These are phyloP conservation scores for Colletotrichum tropicicola DNA, from an alignment of 2,329 filamentous ascomycete genomes.

Conservation along the genomic window DNA sequence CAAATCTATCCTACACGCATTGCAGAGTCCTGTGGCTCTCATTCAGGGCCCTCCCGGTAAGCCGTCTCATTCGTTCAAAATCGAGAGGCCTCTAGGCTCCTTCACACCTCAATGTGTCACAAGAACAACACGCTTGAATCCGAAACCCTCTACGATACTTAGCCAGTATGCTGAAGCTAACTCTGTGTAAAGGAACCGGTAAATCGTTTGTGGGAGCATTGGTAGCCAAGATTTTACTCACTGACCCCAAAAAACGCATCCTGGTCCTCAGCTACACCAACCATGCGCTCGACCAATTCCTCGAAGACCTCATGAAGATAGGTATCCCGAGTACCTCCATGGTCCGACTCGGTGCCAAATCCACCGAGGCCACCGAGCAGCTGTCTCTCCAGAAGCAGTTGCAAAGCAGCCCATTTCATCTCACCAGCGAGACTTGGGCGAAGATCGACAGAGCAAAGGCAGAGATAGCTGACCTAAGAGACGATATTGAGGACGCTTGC, in stretches of 20 bases:
- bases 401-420: slow-evolving; percentile 37
- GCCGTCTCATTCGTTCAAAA: slow-evolving; percentile 4
- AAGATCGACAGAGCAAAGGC: slow-evolving; percentile 52
- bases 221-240: slow-evolving; percentile 63
- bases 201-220: slow-evolving; percentile 79
- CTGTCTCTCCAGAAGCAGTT: slow-evolving; percentile 56
- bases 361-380: slow-evolving; percentile 52
- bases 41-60: slow-evolving; percentile 79
- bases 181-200: slow-evolving; percentile 66
- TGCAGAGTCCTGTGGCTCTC: slow-evolving; percentile 63
- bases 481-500: slow-evolving; percentile 38
- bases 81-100: no score
- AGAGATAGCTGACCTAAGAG: slow-evolving; percentile 40
- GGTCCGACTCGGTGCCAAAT: slow-evolving; percentile 72
- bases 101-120: no score
- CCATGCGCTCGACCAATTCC: slow-evolving; percentile 72
- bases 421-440: slow-evolving; percentile 43
- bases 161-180: no score
- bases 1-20: slow-evolving; percentile 60
- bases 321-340: slow-evolving; percentile 61
- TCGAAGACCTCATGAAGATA: slow-evolving; percentile 67
- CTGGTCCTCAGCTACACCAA: slow-evolving; percentile 76
- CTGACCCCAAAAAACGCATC: slow-evolving; percentile 58
- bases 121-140: no score
- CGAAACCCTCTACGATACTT: no score